A percentile compares a stretch with the other conserved stretches of the same genome.
Conservation (phyloP, 495 filamentous ascomycete species). For the Viridothelium virens region DNA sequence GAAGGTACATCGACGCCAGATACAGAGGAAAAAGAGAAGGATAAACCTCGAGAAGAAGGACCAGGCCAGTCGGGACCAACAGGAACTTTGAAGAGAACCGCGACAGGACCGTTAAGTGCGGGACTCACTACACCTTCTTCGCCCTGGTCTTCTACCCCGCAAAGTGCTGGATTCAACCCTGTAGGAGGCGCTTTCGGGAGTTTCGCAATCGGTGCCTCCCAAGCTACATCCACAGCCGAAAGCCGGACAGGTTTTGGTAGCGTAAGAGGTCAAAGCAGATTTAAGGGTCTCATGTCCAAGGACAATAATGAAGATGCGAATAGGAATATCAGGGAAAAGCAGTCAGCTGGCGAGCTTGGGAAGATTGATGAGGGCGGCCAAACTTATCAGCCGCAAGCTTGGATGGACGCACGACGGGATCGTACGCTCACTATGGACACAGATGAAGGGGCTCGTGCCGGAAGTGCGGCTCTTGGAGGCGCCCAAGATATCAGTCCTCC, state of each 20-base stretch:
- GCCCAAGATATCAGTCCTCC: constrained; percentile 65
- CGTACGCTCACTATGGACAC: constrained; percentile 61
- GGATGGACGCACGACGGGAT: constrained; percentile 46
- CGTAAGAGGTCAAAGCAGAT: constrained; percentile 65
- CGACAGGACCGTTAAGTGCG: constrained; percentile 54
- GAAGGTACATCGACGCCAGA: constrained; percentile 36
- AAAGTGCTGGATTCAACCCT: constrained; percentile 52
- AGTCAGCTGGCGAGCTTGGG: constrained; percentile 45
- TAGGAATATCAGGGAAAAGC: constrained; percentile 47
- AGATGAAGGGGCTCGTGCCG: constrained; percentile 60
- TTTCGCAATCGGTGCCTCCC: constrained; percentile 55
- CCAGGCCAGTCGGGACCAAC: constrained; percentile 50
- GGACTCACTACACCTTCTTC: constrained; percentile 49
- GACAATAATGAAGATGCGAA: constrained; percentile 58
- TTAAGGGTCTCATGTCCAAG: constrained; percentile 75
- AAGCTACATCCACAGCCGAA: constrained; percentile 49
- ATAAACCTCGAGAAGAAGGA: constrained; percentile 33
- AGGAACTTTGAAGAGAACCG: constrained; percentile 59
- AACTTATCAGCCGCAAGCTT: constrained; percentile 43
- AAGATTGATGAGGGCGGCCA: constrained; percentile 47
- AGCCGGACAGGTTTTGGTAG: constrained; percentile 63
- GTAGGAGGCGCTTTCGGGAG: constrained; percentile 83
- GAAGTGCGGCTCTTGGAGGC: constrained; percentile 73
- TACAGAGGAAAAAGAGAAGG: constrained; percentile 44
- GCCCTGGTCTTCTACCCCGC: constrained; percentile 59